phyloP scores from a whole-genome alignment of 2,329 filamentous ascomycete species.

The Penicillium sp. region DNA sequence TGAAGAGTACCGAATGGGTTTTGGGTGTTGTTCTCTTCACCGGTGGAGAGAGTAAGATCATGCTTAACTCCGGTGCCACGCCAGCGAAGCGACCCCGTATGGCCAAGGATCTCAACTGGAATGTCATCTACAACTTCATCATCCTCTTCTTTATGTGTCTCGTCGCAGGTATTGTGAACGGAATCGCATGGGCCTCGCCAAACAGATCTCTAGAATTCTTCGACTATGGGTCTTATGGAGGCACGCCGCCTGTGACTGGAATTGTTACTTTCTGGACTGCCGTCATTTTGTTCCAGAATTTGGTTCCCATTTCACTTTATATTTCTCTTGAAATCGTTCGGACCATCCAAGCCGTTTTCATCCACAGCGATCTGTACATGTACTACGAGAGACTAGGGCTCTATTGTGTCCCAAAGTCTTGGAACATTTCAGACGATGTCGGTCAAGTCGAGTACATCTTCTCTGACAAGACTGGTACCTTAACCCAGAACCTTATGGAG shows the following conservation, averaged over 20 bases:
- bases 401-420: conserved; percentile 93
- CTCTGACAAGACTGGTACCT: conserved; percentile 86
- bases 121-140: conserved; percentile 93
- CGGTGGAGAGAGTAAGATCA: conserved; percentile 95
- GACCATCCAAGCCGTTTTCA: conserved; percentile 91
- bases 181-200: conserved; percentile 72
- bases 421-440: conserved; percentile 98
- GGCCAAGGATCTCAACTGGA: conserved; percentile 91
- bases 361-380: conserved; percentile 94
- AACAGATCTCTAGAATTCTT: conserved; percentile 77
- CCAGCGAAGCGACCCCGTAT: conserved; percentile 91
- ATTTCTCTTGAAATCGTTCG: conserved; percentile 96
- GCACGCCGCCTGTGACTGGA: conserved; percentile 72
- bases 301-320: conserved; percentile 97
- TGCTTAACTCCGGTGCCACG: conserved; percentile 96
- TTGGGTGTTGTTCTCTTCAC: conserved; percentile 92
- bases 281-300: conserved; percentile 94
- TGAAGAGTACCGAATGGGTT: conserved; percentile 95
- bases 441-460: conserved; percentile 99
- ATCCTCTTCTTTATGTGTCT: conserved; percentile 89
- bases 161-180: conserved; percentile 79
- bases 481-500: conserved; percentile 95
- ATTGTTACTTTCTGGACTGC: conserved; percentile 97
- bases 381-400: conserved; percentile 95
- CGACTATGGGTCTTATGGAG: conserved; percentile 80